Evolutionary conservation across 2,329 filamentous ascomycete species (phyloP).

Genomic region (Aspergillus sp.): DNA sequence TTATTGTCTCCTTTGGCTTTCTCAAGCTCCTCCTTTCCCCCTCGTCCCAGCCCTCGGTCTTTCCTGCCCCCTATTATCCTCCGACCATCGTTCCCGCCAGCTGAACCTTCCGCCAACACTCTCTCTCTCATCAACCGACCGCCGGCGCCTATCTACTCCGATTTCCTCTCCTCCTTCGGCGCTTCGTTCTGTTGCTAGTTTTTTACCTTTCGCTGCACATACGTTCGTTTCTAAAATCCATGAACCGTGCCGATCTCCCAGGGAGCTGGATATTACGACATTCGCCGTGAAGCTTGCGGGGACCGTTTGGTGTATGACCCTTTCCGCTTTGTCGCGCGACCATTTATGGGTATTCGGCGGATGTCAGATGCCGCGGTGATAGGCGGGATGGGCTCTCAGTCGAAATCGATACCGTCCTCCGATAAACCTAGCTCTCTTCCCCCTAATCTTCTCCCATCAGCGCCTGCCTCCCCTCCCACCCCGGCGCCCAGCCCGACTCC

Average conservation of each 20-base stretch:
- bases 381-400: conserved; percentile 33
- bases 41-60: conserved; percentile 4
- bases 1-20: conserved; percentile 1
- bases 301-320: conserved; percentile 16
- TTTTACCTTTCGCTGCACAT: background rate
- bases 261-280: conserved; percentile 12
- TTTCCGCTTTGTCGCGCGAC: conserved; percentile 18
- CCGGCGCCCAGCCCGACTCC: conserved; percentile 66
- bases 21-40: conserved; percentile 1
- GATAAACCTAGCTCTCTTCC: conserved; percentile 55
- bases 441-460: conserved; percentile 62
- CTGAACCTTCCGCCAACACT: conserved; percentile 5
- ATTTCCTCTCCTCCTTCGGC: background rate
- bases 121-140: background rate
- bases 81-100: conserved; percentile 7
- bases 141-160: conserved; percentile 1
- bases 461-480: conserved; percentile 66
- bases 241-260: conserved; percentile 14
- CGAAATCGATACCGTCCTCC: conserved; percentile 49
- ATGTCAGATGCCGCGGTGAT: conserved; percentile 27
- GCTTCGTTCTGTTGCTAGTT: background rate
- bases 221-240: conserved; percentile 13
- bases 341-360: conserved; percentile 26
- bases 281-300: conserved; percentile 16
- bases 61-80: conserved; percentile 8